Conservation (phyloP, 768 basidiomycete genomes). For the Podaxis sp. region DNA sequence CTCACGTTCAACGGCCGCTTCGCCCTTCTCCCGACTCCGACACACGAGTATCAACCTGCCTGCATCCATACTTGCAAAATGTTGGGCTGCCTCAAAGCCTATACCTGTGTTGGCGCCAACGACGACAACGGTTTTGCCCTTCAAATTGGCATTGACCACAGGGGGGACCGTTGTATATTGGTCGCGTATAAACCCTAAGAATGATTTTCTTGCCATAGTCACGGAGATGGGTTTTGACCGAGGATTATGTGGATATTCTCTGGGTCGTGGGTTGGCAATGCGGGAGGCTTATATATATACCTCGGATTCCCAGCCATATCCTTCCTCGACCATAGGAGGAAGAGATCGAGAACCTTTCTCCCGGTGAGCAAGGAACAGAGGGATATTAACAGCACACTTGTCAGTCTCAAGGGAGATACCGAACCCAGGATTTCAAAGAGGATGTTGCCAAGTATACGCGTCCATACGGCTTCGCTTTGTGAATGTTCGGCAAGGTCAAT, state of each 20-base stretch:
- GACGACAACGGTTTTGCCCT: slow-evolving; percentile 47
- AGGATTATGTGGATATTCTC: not conserved
- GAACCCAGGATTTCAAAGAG: too few species aligned
- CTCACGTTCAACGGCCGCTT: slow-evolving; percentile 35
- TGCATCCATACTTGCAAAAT: slow-evolving; percentile 45
- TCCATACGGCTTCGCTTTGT: too few species aligned
- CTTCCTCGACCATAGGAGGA: not conserved
- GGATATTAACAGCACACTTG: too few species aligned
- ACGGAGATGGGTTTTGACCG: not conserved
- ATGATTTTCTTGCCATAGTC: slow-evolving; percentile 9
- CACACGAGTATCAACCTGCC: slow-evolving; percentile 37
- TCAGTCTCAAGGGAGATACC: too few species aligned
- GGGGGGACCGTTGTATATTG: slow-evolving; percentile 22
- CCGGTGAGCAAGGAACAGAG: too few species aligned
- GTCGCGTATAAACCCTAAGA: slow-evolving; percentile 4
- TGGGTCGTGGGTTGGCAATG: not conserved
- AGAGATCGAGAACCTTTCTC: not conserved
- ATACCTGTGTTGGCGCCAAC: slow-evolving; percentile 52
- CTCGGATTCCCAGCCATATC: not conserved
- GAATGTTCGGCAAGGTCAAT: too few species aligned
- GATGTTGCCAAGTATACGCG: too few species aligned
- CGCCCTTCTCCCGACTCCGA: slow-evolving; percentile 33
- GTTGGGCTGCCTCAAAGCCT: slow-evolving; percentile 46
- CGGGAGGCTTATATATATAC: not conserved
- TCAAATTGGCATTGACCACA: slow-evolving; percentile 35